A percentile compares a stretch with the other conserved stretches of the same genome.
Evolutionary conservation across 148 eudicot genomes (phyloP).

Genomic region (Beta vulgaris): DNA sequence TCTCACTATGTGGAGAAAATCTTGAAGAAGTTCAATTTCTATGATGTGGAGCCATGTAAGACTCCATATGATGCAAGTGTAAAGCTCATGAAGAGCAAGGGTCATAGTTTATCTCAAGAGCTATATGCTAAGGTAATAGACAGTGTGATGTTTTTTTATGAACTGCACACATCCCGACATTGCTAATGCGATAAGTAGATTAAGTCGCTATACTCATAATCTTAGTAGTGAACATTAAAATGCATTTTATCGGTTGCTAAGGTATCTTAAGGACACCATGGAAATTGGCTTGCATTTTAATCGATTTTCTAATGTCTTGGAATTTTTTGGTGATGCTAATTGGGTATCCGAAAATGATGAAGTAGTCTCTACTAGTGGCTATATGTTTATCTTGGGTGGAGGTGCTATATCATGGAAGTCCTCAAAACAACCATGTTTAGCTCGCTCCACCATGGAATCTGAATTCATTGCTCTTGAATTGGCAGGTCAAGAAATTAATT

Average conservation of each 20-base stretch:
- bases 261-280: background rate
- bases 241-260: background rate
- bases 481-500: background rate
- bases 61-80: too few relatives aligned
- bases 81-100: too few relatives aligned
- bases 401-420: background rate
- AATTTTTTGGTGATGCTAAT: constrained; percentile 4
- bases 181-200: background rate
- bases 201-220: background rate
- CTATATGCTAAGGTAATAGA: too few relatives aligned
- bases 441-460: background rate
- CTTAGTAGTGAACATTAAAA: background rate
- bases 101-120: too few relatives aligned
- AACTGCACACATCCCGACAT: background rate
- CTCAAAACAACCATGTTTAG: background rate
- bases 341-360: background rate
- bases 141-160: constrained; percentile 8
- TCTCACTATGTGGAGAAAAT: too few relatives aligned
- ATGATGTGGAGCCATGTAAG: too few relatives aligned
- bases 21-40: too few relatives aligned
- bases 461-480: constrained; percentile 12
- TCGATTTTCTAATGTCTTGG: background rate
- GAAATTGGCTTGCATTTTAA: background rate
- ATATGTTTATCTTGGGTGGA: background rate
- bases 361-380: background rate